Percentiles rank a stretch among this genome's conserved stretches.
These are phyloP conservation scores for Psilocybe subaeruginosa DNA, from an alignment of 768 basidiomycete species.

Conservation along the genomic window DNA sequence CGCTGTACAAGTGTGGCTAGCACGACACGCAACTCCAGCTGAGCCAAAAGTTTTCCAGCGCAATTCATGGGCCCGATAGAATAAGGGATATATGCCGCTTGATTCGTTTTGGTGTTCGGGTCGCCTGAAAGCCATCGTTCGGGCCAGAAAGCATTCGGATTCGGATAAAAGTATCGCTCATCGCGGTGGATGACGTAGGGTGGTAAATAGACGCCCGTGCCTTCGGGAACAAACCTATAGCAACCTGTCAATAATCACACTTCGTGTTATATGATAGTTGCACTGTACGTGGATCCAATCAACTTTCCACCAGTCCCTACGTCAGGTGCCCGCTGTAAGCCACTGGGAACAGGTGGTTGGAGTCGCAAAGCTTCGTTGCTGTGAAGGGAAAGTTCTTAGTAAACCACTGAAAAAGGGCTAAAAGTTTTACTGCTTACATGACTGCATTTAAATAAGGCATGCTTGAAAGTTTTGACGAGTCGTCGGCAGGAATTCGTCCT, in stretches of 20 bases:
- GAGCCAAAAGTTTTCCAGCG: slow-evolving; percentile 42
- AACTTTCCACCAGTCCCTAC: slow-evolving; percentile 30
- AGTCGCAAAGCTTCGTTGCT: slow-evolving; percentile 38
- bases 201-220: slow-evolving; percentile 37
- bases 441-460: slow-evolving; percentile 33
- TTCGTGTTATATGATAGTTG: background rate
- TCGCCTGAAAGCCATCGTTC: slow-evolving; percentile 36
- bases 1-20: background rate
- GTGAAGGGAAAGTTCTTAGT: slow-evolving; percentile 4
- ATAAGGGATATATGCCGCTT: slow-evolving; percentile 39
- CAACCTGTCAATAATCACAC: background rate
- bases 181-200: slow-evolving; percentile 39
- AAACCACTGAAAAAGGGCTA: slow-evolving; percentile 21
- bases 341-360: slow-evolving; percentile 36
- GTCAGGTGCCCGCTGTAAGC: slow-evolving; percentile 33
- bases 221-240: slow-evolving; percentile 40
- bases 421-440: slow-evolving; percentile 28
- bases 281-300: slow-evolving; percentile 26
- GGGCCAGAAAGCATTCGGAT: slow-evolving; percentile 36
- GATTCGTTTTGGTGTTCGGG: slow-evolving; percentile 6
- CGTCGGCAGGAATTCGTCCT: slow-evolving; percentile 9
- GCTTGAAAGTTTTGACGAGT: slow-evolving; percentile 22
- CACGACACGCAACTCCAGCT: slow-evolving; percentile 32
- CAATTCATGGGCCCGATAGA: slow-evolving; percentile 54
- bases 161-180: slow-evolving; percentile 39